Evolutionary conservation across 106 monocot genomes (phyloP).

Genomic region (Ottelia alismoides): DNA sequence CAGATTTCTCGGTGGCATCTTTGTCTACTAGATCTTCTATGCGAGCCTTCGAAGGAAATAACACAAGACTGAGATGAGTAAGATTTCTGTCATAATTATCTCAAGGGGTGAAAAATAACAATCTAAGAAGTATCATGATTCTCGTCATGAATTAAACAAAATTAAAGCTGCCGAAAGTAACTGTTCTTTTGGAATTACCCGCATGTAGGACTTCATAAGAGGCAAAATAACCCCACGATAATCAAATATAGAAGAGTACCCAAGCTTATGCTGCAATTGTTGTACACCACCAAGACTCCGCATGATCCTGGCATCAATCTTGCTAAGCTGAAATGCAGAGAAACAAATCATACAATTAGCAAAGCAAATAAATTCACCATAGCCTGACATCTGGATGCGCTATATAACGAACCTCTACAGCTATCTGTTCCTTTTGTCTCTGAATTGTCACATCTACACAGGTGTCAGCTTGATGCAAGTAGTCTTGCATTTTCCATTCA

Average conservation of each 20-base stretch:
- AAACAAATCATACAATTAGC: too few species aligned
- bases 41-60: conserved; percentile 36
- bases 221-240: conserved; percentile 63
- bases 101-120: neutral
- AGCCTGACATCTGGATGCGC: too few species aligned
- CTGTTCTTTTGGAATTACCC: conserved; percentile 28
- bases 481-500: conserved; percentile 52
- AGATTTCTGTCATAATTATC: too few species aligned
- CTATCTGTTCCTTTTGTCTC: conserved; percentile 58
- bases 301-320: conserved; percentile 83
- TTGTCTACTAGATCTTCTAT: conserved; percentile 88
- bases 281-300: conserved; percentile 38
- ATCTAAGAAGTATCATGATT: too few species aligned
- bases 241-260: conserved; percentile 61
- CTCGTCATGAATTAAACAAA: too few species aligned
- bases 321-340: conserved; percentile 57
- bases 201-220: conserved; percentile 67
- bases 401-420: conserved; percentile 68
- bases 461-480: conserved; percentile 46
- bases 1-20: conserved; percentile 85
- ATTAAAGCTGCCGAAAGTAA: too few species aligned
- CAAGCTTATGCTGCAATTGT: conserved; percentile 64
- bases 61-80: neutral
- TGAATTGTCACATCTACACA: conserved; percentile 44
- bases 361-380: too few species aligned